Percentiles rank a stretch among this genome's conserved stretches.
Conservation (phyloP, 2,329 filamentous ascomycete genomes). For the Aspergillus texensis region DNA sequence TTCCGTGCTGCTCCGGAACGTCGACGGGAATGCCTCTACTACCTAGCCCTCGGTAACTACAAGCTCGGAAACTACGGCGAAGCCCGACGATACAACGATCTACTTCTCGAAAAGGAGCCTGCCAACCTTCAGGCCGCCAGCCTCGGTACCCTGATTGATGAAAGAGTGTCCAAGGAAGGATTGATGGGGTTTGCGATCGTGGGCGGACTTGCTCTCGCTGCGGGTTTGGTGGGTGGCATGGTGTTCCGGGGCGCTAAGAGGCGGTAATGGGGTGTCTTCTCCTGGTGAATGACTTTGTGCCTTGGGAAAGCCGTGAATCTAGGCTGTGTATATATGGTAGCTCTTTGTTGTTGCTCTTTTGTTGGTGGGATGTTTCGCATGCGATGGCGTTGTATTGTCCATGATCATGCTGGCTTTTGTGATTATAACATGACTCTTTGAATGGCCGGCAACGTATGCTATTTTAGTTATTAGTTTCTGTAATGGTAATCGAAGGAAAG, state of each 20-base stretch:
- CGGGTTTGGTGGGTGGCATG: constrained; percentile 88
- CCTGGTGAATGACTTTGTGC: neutral
- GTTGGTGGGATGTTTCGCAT: constrained; percentile 8
- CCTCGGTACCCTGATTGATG: constrained; percentile 84
- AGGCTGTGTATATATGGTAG: neutral
- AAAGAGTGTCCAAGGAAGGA: constrained; percentile 93
- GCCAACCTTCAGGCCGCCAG: constrained; percentile 88
- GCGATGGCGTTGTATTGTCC: constrained; percentile 9
- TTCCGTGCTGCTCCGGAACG: constrained; percentile 92
- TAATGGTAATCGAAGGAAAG: neutral
- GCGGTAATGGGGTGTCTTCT: constrained; percentile 42
- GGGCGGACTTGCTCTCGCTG: constrained; percentile 87
- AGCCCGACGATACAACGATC: constrained; percentile 90
- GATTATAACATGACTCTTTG: constrained; percentile 3
- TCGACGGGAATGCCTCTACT: constrained; percentile 96
- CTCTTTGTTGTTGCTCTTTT: constrained; percentile 2
- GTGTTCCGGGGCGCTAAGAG: constrained; percentile 75
- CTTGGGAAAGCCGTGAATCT: neutral
- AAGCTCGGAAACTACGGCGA: constrained; percentile 98
- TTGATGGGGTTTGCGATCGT: constrained; percentile 93
- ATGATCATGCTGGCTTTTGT: constrained; percentile 2
- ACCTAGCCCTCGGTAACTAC: constrained; percentile 95
- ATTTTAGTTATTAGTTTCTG: neutral
- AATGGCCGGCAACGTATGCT: neutral
- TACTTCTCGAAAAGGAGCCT: constrained; percentile 86